Conservation (phyloP, 441 rosid species). For the Adansonia grandidieri region DNA sequence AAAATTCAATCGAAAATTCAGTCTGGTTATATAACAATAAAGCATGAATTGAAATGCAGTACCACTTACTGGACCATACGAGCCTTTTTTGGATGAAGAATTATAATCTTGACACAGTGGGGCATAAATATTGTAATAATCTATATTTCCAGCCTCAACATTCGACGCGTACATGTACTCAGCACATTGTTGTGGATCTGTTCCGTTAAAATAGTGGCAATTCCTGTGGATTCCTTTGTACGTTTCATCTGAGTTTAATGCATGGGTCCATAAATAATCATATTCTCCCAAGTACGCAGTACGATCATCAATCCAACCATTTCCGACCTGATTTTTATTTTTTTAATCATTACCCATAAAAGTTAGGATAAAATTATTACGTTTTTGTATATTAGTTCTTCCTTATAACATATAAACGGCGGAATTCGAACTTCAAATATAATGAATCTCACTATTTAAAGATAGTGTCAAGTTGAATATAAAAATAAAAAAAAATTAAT, state of each 20-base stretch:
- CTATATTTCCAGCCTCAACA: slow-evolving; percentile 6
- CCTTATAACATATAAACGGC: too few species aligned
- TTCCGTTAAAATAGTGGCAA: slow-evolving; percentile 30
- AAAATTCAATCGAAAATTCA: too few species aligned
- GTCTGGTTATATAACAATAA: too few species aligned
- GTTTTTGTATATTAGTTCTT: too few species aligned
- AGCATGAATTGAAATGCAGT: too few species aligned
- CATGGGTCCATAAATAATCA: slow-evolving; percentile 32
- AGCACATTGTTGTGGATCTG: slow-evolving; percentile 2
- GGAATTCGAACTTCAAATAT: too few species aligned
- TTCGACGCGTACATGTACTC: not conserved
- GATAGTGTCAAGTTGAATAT: too few species aligned
- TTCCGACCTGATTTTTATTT: slow-evolving; percentile 35
- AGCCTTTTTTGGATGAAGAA: not conserved
- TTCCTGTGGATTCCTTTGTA: slow-evolving; percentile 24
- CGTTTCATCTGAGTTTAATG: slow-evolving; percentile 37
- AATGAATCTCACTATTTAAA: too few species aligned
- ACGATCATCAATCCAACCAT: slow-evolving; percentile 28
- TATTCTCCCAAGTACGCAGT: not conserved
- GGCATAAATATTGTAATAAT: slow-evolving; percentile 37
- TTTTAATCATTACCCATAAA: not conserved
- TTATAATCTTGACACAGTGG: slow-evolving; percentile 23
- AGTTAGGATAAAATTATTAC: not conserved
- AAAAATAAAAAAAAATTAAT: too few species aligned
- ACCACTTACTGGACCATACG: slow-evolving; percentile 20